phyloP scores from a whole-genome alignment of 805 yeast species.

The Yamadazyma nakazawae region DNA sequence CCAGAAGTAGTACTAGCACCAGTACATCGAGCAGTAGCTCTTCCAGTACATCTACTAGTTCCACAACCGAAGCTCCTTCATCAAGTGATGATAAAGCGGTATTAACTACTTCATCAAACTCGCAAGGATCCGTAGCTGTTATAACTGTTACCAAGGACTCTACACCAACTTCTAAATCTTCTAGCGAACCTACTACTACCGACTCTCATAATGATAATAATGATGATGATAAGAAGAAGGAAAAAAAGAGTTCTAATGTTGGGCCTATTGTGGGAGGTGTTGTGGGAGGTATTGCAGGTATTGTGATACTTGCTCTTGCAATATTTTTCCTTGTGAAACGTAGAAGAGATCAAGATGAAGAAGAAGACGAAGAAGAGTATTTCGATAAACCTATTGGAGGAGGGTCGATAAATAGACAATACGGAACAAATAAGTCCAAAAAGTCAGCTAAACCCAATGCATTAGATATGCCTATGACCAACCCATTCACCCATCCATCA shows the following conservation, averaged over 20 bases:
- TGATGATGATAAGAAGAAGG: conserved; percentile 3
- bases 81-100: conserved; percentile 5
- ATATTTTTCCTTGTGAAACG: conserved; percentile 32
- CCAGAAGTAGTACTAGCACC: conserved; percentile 2
- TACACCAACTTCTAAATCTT: conserved; percentile 8
- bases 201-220: conserved; percentile 6
- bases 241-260: conserved; percentile 23
- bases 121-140: conserved; percentile 9
- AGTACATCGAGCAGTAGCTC: conserved; percentile 9
- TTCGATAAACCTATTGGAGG: conserved; percentile 26
- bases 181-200: conserved; percentile 8
- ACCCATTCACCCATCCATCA: conserved; percentile 64
- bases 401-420: conserved; percentile 14
- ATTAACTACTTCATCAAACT: conserved; percentile 10
- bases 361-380: conserved; percentile 32
- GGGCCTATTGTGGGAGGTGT: conserved; percentile 46
- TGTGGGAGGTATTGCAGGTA: conserved; percentile 40
- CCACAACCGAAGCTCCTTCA: conserved; percentile 12
- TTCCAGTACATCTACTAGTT: conserved; percentile 8
- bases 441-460: conserved; percentile 22
- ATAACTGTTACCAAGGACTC: conserved; percentile 12
- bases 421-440: conserved; percentile 17
- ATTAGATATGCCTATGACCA: conserved; percentile 42
- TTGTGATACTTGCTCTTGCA: conserved; percentile 21
- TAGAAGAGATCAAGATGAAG: conserved; percentile 30